Conservation (phyloP, 805 yeast genomes). For the Ogataea sp. region DNA sequence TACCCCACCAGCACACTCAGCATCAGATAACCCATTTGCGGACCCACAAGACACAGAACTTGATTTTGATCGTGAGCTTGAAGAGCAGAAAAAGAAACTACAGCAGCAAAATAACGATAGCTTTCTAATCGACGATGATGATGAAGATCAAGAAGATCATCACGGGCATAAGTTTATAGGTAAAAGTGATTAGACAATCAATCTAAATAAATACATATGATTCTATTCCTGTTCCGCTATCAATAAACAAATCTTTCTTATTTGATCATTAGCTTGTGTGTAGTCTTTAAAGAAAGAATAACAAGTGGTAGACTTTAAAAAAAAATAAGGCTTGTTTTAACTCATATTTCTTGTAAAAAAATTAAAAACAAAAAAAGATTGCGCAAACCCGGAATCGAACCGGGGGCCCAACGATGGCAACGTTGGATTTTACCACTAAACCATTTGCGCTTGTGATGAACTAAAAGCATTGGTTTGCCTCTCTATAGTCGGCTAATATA, state of each 20-base stretch:
- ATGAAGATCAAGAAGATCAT: slow-evolving; percentile 6
- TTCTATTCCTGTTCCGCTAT: no score
- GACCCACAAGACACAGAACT: slow-evolving; percentile 18
- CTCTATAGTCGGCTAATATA: no score
- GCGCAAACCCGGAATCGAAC: slow-evolving; percentile 2
- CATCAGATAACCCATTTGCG: slow-evolving; percentile 26
- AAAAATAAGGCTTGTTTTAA: no score
- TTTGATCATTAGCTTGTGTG: no score
- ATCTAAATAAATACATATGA: no score
- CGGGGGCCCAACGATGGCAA: slow-evolving; percentile 1
- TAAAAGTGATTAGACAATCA: background rate
- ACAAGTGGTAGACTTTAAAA: no score
- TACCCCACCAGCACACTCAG: no score
- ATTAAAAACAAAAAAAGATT: background rate
- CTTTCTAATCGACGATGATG: slow-evolving; percentile 23
- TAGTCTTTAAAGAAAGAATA: no score
- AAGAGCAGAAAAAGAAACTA: slow-evolving; percentile 13
- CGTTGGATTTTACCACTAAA: slow-evolving; percentile 1
- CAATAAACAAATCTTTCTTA: no score
- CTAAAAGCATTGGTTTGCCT: no score
- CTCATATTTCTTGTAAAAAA: background rate
- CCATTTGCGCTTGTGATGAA: slow-evolving; percentile 2
- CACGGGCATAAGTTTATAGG: background rate
- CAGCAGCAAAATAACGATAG: slow-evolving; percentile 10
- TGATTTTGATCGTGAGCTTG: slow-evolving; percentile 25